Base-by-base conservation (phyloP, 2,329 filamentous ascomycete genomes). In the Pestalotiopsis sp. region DNA sequence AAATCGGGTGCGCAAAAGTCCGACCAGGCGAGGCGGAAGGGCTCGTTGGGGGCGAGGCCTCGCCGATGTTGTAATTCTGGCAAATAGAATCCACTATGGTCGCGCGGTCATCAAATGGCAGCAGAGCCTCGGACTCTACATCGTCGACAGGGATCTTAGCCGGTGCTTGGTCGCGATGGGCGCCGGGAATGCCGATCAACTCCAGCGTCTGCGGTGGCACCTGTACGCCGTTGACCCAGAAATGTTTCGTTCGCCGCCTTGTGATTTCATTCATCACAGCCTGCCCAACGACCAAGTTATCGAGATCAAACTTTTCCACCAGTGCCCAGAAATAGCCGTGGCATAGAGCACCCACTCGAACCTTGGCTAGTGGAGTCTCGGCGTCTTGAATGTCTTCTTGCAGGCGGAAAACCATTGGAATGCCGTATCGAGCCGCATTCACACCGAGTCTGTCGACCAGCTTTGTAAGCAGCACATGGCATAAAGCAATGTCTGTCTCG, bases 301-400 rank as follows among this genome's bases (percentile, higher is more conserved):
- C 91, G 70, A 97, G 91, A 60, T 93, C 88, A 71, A 97, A 95
- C 67, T 89, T 91, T 69, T 95, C 91, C 4, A 88, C 90, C 70
- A 98, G 77, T 0, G 89, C 88, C 91, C 93, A 95, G 69, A 98
- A 90, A 79, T 98, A 98, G 9, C 94, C 95, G 76, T 97, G 93
- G 64, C 95, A 93, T 68, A 98, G 83, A 76, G 92, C 94, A 38
- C 93, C 94, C 58, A 97, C 84, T 58, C 93, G 91, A 52, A 97
- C 88, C 76, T 95, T 96, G 38, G 91, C 87, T 57, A 89, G 79
- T 0, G 92, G 89, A 27, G 87, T 87, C 61, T 91, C 89, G 3
- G 90, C 84, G 7, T 88, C 87, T 67, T 89, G 86, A 39, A 96
- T 92, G 71, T 96, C 93, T 75, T 97, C 93, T 78, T 98, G 95